A percentile compares a stretch with the other conserved stretches of the same genome.
Evolutionary conservation across 2,329 filamentous ascomycete genomes (phyloP).

Genomic region (Verticillium albo-atrum): DNA sequence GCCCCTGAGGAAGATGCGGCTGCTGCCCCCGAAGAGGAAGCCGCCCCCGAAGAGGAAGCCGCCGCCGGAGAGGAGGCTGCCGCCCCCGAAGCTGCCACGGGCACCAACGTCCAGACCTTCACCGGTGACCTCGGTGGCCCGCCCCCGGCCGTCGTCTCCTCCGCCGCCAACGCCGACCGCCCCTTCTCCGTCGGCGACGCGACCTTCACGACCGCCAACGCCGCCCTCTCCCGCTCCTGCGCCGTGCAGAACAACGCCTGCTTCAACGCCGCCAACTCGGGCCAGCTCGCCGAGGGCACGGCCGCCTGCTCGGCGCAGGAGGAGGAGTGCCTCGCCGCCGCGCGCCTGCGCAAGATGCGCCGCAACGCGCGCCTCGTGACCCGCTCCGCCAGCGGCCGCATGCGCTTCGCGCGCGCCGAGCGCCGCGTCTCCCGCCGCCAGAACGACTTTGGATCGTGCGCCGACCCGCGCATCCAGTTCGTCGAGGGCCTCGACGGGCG

Average conservation of each 20-base stretch:
- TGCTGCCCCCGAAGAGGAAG: not conserved
- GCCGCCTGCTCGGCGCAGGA: conserved; percentile 40
- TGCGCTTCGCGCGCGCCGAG: conserved; percentile 13
- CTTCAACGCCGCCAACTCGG: conserved; percentile 43
- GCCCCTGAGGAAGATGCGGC: not conserved
- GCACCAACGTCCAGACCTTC: conserved; percentile 39
- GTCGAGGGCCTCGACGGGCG: conserved; percentile 43
- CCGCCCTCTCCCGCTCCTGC: conserved; percentile 44
- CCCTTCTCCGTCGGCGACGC: conserved; percentile 51
- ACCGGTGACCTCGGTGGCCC: conserved; percentile 37
- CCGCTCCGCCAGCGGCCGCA: conserved; percentile 3
- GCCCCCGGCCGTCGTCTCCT: conserved; percentile 34
- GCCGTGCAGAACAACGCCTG: conserved; percentile 48
- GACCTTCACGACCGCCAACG: conserved; percentile 45
- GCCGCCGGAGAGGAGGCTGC: conserved; percentile 1
- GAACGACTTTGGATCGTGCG: conserved; percentile 40
- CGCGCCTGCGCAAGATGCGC: conserved; percentile 10
- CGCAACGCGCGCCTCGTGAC: conserved; percentile 4
- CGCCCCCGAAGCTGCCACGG: conserved; percentile 10
- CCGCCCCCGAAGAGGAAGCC: not conserved
- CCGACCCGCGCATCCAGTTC: conserved; percentile 44
- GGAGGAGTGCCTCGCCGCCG: conserved; percentile 27
- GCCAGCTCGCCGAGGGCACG: conserved; percentile 27
- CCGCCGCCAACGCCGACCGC: conserved; percentile 21
- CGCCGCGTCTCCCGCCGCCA: not conserved